These are phyloP conservation scores for Onygena corvina DNA, from an alignment of 2,329 filamentous ascomycete genomes.

Conservation along the genomic window DNA sequence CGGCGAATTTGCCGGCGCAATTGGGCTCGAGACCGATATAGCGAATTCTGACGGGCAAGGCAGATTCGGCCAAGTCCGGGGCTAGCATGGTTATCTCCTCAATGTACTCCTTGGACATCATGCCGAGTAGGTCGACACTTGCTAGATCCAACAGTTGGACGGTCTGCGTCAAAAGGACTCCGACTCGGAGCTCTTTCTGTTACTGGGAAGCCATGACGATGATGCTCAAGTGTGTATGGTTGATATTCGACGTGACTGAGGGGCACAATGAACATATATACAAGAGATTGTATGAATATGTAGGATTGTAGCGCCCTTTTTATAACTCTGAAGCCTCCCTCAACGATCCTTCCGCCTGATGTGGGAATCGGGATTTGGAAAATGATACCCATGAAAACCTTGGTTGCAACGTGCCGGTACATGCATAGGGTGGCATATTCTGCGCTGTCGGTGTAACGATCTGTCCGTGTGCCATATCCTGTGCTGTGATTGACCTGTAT, in stretches of 20 bases:
- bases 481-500: not conserved
- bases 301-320: too few species aligned
- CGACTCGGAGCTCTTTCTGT: slow-evolving; percentile 20
- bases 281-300: too few species aligned
- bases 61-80: not conserved
- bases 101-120: slow-evolving; percentile 25
- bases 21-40: slow-evolving; percentile 18
- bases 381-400: too few species aligned
- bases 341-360: too few species aligned
- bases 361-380: too few species aligned
- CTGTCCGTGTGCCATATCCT: not conserved
- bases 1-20: not conserved
- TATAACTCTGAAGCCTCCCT: too few species aligned
- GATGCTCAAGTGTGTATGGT: too few species aligned
- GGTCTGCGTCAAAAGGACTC: slow-evolving; percentile 26
- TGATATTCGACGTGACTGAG: too few species aligned
- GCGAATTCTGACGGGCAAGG: slow-evolving; percentile 7
- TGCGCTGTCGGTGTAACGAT: not conserved
- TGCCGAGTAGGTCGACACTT: slow-evolving; percentile 30
- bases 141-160: slow-evolving; percentile 32
- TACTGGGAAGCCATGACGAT: slow-evolving; percentile 4
- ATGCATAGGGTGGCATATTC: not conserved
- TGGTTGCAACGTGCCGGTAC: too few species aligned
- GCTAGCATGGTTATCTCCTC: slow-evolving; percentile 23
- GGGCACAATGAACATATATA: too few species aligned